These are phyloP conservation scores for Calocybe indica DNA, from an alignment of 768 basidiomycete genomes.

Conservation along the genomic window DNA sequence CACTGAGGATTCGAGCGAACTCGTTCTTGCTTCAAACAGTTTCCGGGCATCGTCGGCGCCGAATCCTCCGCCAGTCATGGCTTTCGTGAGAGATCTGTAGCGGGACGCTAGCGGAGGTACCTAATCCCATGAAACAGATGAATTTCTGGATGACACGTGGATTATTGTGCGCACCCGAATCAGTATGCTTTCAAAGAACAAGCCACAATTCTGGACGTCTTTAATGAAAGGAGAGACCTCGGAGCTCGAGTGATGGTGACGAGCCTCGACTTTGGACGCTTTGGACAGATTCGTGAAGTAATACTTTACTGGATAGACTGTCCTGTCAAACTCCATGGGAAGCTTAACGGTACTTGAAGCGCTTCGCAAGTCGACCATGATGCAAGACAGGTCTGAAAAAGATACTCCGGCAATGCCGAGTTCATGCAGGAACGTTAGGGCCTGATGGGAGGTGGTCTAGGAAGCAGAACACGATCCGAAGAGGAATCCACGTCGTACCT, in stretches of 20 bases:
- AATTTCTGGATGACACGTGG: background rate
- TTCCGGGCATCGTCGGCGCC: conserved; percentile 44
- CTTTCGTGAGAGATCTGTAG: conserved; percentile 36
- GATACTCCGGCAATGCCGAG: conserved; percentile 31
- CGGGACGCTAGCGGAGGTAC: conserved; percentile 34
- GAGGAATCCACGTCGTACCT: conserved; percentile 23
- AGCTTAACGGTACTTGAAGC: conserved; percentile 13
- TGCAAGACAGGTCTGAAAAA: conserved; percentile 26
- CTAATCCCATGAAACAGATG: conserved; percentile 14
- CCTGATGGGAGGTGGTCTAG: conserved; percentile 18
- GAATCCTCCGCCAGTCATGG: conserved; percentile 43
- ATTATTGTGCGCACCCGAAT: conserved; percentile 19
- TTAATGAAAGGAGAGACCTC: conserved; percentile 18
- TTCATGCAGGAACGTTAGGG: conserved; percentile 44
- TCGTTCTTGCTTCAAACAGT: conserved; percentile 43
- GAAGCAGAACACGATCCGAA: background rate
- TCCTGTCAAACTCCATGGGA: conserved; percentile 12
- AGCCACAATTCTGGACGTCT: conserved; percentile 36
- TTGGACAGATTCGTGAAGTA: conserved; percentile 23
- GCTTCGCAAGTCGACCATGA: conserved; percentile 39
- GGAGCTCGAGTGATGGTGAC: conserved; percentile 4
- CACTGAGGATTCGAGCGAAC: conserved; percentile 33
- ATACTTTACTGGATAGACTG: conserved; percentile 19
- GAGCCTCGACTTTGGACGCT: conserved; percentile 15
- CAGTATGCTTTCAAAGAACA: conserved; percentile 30